Conservation (phyloP, 106 monocot genomes). For the Allium sativum region DNA sequence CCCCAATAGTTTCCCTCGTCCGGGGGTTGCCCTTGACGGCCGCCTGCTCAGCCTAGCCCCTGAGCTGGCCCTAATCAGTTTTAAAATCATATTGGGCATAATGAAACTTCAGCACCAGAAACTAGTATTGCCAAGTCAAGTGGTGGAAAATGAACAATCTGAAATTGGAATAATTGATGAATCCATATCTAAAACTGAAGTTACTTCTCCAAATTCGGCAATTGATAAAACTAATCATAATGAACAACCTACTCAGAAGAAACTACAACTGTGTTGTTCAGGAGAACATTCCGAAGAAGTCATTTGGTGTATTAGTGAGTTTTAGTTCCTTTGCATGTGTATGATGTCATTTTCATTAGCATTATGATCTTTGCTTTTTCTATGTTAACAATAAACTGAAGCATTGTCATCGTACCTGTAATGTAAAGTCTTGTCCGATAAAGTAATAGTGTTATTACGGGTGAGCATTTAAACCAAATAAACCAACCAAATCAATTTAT, state of each 20-base stretch:
- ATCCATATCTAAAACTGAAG: constrained; percentile 6
- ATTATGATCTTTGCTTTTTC: not conserved
- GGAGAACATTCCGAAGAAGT: constrained; percentile 44
- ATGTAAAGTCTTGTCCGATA: no score
- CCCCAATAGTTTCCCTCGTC: no score
- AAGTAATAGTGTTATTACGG: not conserved
- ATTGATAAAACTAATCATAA: not conserved
- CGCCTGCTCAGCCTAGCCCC: no score
- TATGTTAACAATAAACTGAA: not conserved
- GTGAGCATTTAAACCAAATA: no score
- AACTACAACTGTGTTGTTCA: constrained; percentile 10
- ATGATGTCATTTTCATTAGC: not conserved
- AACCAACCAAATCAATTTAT: no score
- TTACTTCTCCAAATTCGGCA: constrained; percentile 9
- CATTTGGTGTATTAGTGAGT: constrained; percentile 60
- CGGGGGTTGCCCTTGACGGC: no score
- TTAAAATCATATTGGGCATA: constrained; percentile 4
- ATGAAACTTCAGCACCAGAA: constrained; percentile 2
- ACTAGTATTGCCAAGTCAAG: constrained; percentile 4
- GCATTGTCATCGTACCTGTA: not conserved
- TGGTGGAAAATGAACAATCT: constrained; percentile 4
- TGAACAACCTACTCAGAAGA: constrained; percentile 5
- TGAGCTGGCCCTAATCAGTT: no score
- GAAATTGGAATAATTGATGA: constrained; percentile 1
- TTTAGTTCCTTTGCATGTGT: not conserved